Evolutionary conservation across 768 basidiomycete species (phyloP).

Genomic region (Lactarius indigo): DNA sequence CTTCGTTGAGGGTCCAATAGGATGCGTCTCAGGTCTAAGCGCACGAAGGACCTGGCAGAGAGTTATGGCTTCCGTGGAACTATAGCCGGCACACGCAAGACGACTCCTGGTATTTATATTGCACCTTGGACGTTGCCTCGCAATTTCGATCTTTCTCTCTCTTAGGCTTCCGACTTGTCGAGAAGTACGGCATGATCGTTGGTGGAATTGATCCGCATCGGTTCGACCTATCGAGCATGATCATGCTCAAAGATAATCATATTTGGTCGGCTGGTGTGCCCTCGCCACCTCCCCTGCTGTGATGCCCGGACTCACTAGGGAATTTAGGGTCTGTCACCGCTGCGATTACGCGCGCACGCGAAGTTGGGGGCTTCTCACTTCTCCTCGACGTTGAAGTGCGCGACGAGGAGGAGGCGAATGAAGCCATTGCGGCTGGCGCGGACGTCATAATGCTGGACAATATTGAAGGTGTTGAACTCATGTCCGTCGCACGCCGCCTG

Average conservation of each 20-base stretch:
- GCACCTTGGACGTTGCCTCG: not conserved
- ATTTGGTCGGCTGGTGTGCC: conserved; percentile 89
- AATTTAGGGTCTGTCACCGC: conserved; percentile 78
- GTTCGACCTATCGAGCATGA: conserved; percentile 97
- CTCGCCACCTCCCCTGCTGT: not conserved
- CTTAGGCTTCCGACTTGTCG: conserved; percentile 87
- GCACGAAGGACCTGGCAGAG: conserved; percentile 72
- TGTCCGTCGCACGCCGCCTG: conserved; percentile 61
- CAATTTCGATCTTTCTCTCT: not conserved
- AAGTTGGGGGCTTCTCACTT: conserved; percentile 87
- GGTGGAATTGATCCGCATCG: conserved; percentile 96
- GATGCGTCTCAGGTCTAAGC: conserved; percentile 60
- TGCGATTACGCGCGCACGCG: conserved; percentile 81
- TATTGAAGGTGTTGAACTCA: conserved; percentile 73
- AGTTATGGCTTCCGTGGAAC: conserved; percentile 79
- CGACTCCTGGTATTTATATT: conserved; percentile 70
- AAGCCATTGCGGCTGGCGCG: conserved; percentile 95
- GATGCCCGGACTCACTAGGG: not conserved
- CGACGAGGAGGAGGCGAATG: conserved; percentile 85
- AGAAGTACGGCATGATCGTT: conserved; percentile 98
- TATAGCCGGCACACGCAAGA: conserved; percentile 95
- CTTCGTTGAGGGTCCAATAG: not conserved
- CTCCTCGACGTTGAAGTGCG: conserved; percentile 92
- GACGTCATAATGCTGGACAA: conserved; percentile 97
- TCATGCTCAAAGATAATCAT: conserved; percentile 99